Conservation (phyloP, 75 land plant species). For the Selaginella tamariscina region DNA sequence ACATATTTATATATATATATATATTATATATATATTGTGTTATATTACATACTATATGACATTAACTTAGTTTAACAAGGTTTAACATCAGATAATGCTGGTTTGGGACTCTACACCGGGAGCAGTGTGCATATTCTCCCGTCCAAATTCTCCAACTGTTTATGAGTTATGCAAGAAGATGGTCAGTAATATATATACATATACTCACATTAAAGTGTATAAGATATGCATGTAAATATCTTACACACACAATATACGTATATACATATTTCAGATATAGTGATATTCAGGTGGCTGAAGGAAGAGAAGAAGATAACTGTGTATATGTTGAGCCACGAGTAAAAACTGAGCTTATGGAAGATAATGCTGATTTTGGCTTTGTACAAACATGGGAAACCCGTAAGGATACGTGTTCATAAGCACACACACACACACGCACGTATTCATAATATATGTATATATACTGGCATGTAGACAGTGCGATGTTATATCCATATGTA, state of each 20-base stretch:
- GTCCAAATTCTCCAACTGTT: constrained; percentile 75
- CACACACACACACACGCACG: too few species aligned
- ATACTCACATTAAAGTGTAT: not conserved
- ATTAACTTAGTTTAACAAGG: not conserved
- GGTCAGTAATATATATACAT: too few species aligned
- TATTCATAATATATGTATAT: too few species aligned
- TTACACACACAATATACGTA: too few species aligned
- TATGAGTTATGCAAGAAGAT: constrained; percentile 58
- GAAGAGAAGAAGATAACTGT: constrained; percentile 37
- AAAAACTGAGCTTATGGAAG: constrained; percentile 50
- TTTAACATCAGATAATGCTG: constrained; percentile 20
- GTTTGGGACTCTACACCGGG: constrained; percentile 82
- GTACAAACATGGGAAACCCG: constrained; percentile 81
- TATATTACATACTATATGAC: constrained; percentile 67
- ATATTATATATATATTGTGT: too few species aligned
- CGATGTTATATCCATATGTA: too few species aligned
- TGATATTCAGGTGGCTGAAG: constrained; percentile 63
- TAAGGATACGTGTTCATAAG: too few species aligned
- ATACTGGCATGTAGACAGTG: too few species aligned
- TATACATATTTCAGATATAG: too few species aligned
- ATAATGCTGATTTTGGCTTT: constrained; percentile 43
- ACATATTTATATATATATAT: too few species aligned
- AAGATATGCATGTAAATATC: not conserved
- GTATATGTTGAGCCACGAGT: constrained; percentile 71
- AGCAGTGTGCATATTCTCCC: constrained; percentile 69